These are phyloP conservation scores for Fomitiporia mediterranea DNA, from an alignment of 1,284 basidiomycete species.

Conservation along the genomic window DNA sequence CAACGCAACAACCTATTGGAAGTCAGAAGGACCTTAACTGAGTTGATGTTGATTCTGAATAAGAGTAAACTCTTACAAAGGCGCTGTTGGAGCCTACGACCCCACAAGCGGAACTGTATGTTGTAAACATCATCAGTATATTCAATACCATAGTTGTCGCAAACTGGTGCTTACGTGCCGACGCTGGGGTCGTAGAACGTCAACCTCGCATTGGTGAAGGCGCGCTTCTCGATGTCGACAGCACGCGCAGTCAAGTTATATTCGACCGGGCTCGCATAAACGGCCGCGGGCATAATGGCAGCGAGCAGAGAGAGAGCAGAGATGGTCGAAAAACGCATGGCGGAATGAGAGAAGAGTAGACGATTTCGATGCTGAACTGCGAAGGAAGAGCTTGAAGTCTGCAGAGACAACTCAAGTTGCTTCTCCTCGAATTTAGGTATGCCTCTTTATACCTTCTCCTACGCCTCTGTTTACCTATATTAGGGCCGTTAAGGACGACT, in stretches of 20 bases:
- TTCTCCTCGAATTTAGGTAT: no score
- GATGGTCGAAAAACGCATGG: neutral
- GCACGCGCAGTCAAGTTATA: constrained; percentile 36
- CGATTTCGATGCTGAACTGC: neutral
- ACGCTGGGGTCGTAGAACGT: constrained; percentile 56
- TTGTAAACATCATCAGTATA: constrained; percentile 22
- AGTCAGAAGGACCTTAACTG: no score
- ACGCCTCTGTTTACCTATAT: no score
- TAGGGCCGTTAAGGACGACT: no score
- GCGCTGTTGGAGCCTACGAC: constrained; percentile 29
- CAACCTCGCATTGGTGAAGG: constrained; percentile 32
- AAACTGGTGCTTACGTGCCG: constrained; percentile 34
- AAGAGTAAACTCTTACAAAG: constrained; percentile 29
- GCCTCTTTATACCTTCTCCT: no score
- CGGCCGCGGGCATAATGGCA: neutral
- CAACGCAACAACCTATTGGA: constrained; percentile 18
- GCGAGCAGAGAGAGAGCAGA: neutral
- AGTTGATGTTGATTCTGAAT: neutral
- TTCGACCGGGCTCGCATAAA: constrained; percentile 23
- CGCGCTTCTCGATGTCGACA: constrained; percentile 40
- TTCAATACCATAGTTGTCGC: neutral
- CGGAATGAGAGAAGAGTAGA: neutral
- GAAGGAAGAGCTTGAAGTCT: no score
- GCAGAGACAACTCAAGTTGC: no score
- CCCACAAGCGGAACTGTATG: constrained; percentile 41